These are phyloP conservation scores for Arthrobotrys pseudoclavata DNA, from an alignment of 2,329 filamentous ascomycete genomes.

Conservation along the genomic window DNA sequence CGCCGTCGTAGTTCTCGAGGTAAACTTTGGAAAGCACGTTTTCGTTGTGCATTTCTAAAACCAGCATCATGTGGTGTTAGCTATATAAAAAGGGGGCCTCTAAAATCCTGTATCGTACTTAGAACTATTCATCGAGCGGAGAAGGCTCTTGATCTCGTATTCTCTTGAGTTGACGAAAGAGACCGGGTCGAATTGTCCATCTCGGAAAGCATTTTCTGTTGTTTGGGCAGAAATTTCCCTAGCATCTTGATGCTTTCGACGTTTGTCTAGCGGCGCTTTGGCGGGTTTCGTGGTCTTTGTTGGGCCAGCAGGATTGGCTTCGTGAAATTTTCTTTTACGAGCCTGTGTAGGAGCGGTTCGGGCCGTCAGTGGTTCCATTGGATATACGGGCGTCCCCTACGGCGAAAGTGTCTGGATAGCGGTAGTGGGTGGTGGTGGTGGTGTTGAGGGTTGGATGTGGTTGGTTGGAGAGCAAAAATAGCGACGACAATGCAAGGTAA, in stretches of 20 bases:
- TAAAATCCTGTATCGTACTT: conserved; percentile 17
- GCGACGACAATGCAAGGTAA: no score
- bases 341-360: not conserved
- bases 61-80: not conserved
- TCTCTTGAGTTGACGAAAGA: conserved; percentile 87
- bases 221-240: conserved; percentile 69
- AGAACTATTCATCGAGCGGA: conserved; percentile 51
- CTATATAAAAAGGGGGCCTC: not conserved
- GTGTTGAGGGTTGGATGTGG: not conserved
- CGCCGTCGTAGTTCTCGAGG: conserved; percentile 85
- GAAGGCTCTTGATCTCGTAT: conserved; percentile 80
- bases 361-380: not conserved
- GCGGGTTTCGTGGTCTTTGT: not conserved
- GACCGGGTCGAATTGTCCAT: conserved; percentile 86
- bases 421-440: not conserved
- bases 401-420: not conserved
- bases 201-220: conserved; percentile 67
- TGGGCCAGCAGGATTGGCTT: not conserved
- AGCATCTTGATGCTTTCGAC: conserved; percentile 67
- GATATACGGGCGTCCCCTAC: not conserved
- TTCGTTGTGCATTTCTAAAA: conserved; percentile 44
- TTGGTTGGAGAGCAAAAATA: not conserved
- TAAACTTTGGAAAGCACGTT: conserved; percentile 89
- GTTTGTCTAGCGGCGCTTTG: conserved; percentile 63
- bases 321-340: conserved; percentile 42